Evolutionary conservation across 2,329 filamentous ascomycete genomes (phyloP), one percentile per base, ranked within the genome.

Genomic region (Penicillium frequentans): DNA sequence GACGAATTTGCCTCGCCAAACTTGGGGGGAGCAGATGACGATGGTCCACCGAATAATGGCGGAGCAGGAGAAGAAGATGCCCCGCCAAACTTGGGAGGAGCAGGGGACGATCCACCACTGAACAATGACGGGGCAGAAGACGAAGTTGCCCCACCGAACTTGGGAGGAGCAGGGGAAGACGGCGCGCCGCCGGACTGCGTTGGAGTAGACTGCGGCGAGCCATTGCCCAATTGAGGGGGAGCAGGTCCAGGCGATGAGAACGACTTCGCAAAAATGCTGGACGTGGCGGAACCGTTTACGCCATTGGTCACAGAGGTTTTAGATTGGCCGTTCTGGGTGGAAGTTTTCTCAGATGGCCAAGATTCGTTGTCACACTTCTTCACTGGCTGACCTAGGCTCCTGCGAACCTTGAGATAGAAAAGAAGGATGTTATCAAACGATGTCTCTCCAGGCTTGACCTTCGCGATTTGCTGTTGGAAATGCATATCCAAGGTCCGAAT

Each of bases 401-500:
- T 70, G 45, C 76, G 74, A 51, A 73, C 65, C 45, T 69, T 69
- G 50, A 75, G 61, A 57, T 78, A 79, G 52, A 72, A 72, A 5
- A 71, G 60, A 27, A 79, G 64, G 33, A 75, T 35, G 16, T 63
- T 58, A 53, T 77, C 74, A 49, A 78, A 73, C 45, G 70, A 67
- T 46, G 74, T 60, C 2, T 51, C 67, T 16, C 65, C 59, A 6
- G 74, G 70, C 55, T 77, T 65, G 24, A 71, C 57, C 4, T 61
- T 59, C 11, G 68, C 61, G 11, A 77, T 49, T 45, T 71, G 64
- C 8, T 66, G 64, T 53, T 75, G 67, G 58, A 77, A 74, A 21
- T 61, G 64, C 31, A 67, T 61, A 54, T 77, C 76, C 54, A 78
- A 56, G 16, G 64, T 61, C 29, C 70, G 70, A 16, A 77, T 50